A percentile compares a stretch with the other conserved stretches of the same genome.
These are phyloP conservation scores for Chaetoceros tenuissimus DNA, from an alignment of 108 stramenopile species.

Conservation along the genomic window DNA sequence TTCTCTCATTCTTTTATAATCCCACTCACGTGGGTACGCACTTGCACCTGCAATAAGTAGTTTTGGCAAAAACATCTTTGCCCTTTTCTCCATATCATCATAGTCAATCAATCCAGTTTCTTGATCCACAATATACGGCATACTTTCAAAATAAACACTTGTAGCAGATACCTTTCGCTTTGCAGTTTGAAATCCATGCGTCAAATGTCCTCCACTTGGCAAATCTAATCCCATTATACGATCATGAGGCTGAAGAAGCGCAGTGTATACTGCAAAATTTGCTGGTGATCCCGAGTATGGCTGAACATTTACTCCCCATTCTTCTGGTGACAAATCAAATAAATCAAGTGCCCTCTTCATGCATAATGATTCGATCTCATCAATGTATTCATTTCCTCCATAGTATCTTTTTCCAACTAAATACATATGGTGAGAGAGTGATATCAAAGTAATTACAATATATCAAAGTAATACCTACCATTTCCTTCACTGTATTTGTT, in stretches of 20 bases:
- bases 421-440: background rate
- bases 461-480: conserved; percentile 18
- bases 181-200: conserved; percentile 96
- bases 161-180: conserved; percentile 98
- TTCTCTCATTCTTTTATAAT: conserved; percentile 90
- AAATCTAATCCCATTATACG: conserved; percentile 99
- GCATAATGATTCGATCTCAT: conserved; percentile 93
- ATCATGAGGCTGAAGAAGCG: conserved; percentile 93
- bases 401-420: conserved; percentile 95
- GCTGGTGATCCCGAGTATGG: conserved; percentile 96
- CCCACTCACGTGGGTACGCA: conserved; percentile 99
- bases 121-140: conserved; percentile 95
- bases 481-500: conserved; percentile 99
- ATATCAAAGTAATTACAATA: background rate
- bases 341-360: conserved; percentile 86
- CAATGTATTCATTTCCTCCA: conserved; percentile 95
- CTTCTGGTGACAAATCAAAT: conserved; percentile 66
- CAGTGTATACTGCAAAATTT: conserved; percentile 99
- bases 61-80: conserved; percentile 96
- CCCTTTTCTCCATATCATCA: conserved; percentile 90
- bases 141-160: conserved; percentile 96
- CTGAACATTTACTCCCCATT: conserved; percentile 99
- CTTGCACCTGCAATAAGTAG: conserved; percentile 96
- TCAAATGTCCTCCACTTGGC: conserved; percentile 97
- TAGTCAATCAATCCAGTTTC: conserved; percentile 95